phyloP scores from a whole-genome alignment of 352 stramenopile genomes.

The Phytophthora constricta region DNA sequence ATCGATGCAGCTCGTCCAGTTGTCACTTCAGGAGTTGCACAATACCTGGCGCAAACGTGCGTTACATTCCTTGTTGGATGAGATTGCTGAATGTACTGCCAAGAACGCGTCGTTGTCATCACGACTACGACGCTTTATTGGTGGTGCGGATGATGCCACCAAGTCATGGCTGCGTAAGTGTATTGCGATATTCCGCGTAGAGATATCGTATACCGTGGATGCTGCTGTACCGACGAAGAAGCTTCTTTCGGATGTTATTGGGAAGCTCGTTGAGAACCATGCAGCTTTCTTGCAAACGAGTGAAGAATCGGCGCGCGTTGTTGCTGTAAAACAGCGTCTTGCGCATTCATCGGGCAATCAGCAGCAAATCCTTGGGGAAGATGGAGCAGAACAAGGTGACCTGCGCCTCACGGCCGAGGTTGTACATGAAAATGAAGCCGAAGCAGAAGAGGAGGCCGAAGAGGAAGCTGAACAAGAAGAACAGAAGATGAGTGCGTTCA shows the following conservation, averaged over 20 bases:
- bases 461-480: slow-evolving; percentile 92
- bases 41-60: slow-evolving; percentile 98
- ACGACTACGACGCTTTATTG: slow-evolving; percentile 74
- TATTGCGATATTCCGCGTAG: slow-evolving; percentile 77
- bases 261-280: slow-evolving; percentile 63
- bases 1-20: slow-evolving; percentile 98
- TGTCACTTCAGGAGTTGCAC: slow-evolving; percentile 96
- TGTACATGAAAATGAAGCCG: slow-evolving; percentile 91
- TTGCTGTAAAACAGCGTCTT: slow-evolving; percentile 66
- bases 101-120: slow-evolving; percentile 45
- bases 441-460: slow-evolving; percentile 88
- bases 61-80: slow-evolving; percentile 90
- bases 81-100: slow-evolving; percentile 46
- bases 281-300: slow-evolving; percentile 62
- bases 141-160: slow-evolving; percentile 31
- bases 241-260: slow-evolving; percentile 73
- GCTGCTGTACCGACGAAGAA: slow-evolving; percentile 69
- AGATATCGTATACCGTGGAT: slow-evolving; percentile 84
- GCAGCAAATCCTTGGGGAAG: slow-evolving; percentile 41
- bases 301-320: slow-evolving; percentile 58
- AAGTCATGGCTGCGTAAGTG: slow-evolving; percentile 72
- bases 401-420: slow-evolving; percentile 86
- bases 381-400: slow-evolving; percentile 68
- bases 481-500: slow-evolving; percentile 93
- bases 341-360: slow-evolving; percentile 59